Conservation (phyloP, 148 eudicot genomes). For the Rhododendron mucronatum region DNA sequence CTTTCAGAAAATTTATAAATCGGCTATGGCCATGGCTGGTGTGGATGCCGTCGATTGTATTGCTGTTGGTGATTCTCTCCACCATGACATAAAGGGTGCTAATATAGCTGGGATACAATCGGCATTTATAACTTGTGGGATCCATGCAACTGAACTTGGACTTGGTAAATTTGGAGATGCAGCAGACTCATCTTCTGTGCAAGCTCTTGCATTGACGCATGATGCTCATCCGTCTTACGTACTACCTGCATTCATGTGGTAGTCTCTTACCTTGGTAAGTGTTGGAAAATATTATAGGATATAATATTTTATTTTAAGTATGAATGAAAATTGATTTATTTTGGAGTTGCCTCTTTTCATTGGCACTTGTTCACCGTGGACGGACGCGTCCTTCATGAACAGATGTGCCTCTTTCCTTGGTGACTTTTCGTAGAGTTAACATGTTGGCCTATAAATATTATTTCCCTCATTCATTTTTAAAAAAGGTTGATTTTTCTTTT, state of each 20-base stretch:
- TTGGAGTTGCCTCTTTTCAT: no score
- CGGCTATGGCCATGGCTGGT: slow-evolving; percentile 73
- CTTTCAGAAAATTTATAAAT: slow-evolving; percentile 66
- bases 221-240: slow-evolving; percentile 64
- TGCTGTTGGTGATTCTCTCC: slow-evolving; percentile 92
- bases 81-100: slow-evolving; percentile 94
- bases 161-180: slow-evolving; percentile 52
- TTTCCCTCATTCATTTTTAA: no score
- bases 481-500: no score
- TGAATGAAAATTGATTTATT: no score
- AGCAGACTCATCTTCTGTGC: slow-evolving; percentile 49
- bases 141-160: slow-evolving; percentile 85
- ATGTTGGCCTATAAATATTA: no score
- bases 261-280: slow-evolving; percentile 14
- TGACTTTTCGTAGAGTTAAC: no score
- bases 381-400: no score
- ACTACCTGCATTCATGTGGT: slow-evolving; percentile 76
- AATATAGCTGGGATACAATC: slow-evolving; percentile 72
- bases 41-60: slow-evolving; percentile 70
- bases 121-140: slow-evolving; percentile 63
- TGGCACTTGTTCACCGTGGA: no score
- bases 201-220: slow-evolving; percentile 51
- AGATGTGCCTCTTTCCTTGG: no score
- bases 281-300: no score
- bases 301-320: no score